phyloP scores from a whole-genome alignment of 225 moss, liverwort and hornwort species.

The Sphagnum tenellum region DNA sequence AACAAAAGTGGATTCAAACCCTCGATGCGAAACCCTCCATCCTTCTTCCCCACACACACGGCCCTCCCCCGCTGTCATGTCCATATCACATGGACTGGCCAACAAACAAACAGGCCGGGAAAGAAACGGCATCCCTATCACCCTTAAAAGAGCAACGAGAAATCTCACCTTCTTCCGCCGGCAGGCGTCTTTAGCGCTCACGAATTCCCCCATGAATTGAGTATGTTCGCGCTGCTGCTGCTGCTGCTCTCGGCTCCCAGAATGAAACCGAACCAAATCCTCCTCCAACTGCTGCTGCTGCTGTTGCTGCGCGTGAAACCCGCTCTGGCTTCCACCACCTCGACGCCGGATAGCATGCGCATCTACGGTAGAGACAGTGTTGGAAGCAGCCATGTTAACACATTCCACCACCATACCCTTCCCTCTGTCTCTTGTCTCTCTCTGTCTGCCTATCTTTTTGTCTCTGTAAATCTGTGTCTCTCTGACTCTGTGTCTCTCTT shows the following conservation, averaged over 20 bases:
- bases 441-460: too few species aligned
- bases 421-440: too few species aligned
- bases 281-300: conserved; percentile 14
- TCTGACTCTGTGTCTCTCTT: too few species aligned
- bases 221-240: neutral
- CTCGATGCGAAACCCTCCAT: too few species aligned
- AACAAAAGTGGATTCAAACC: neutral
- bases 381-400: conserved; percentile 62
- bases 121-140: too few species aligned
- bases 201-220: conserved; percentile 3
- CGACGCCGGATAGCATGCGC: conserved; percentile 13
- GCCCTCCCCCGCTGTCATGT: too few species aligned
- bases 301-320: conserved; percentile 9
- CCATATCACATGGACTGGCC: too few species aligned
- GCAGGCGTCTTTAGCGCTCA: conserved; percentile 10
- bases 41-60: too few species aligned
- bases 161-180: conserved; percentile 9
- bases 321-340: too few species aligned
- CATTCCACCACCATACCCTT: conserved; percentile 52
- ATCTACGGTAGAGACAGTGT: conserved; percentile 49
- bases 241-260: conserved; percentile 1
- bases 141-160: too few species aligned
- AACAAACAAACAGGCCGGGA: too few species aligned
- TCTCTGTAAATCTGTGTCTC: too few species aligned
- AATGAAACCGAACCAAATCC: conserved; percentile 22